A percentile compares a stretch with the other conserved stretches of the same genome.
Evolutionary conservation across 192 early-diverging fungal genomes (phyloP).

Genomic region (Coemansia sp.): DNA sequence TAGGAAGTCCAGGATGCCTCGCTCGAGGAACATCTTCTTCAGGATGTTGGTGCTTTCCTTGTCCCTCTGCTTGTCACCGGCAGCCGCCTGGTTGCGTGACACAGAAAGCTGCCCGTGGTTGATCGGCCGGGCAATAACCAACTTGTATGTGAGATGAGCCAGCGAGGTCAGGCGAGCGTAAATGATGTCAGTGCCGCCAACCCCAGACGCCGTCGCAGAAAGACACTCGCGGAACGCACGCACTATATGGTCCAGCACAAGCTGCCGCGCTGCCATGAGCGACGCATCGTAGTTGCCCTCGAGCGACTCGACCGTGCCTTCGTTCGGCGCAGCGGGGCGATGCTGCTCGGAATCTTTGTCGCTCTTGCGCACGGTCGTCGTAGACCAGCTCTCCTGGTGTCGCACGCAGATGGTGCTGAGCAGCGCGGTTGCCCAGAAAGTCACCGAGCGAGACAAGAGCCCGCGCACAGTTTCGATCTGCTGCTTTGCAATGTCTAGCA

Average conservation of each 20-base stretch:
- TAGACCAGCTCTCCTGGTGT: constrained; percentile 45
- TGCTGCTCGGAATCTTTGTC: background rate
- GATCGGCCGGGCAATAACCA: constrained; percentile 50
- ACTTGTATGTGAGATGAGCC: constrained; percentile 45
- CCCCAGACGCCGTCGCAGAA: constrained; percentile 24
- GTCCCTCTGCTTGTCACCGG: constrained; percentile 4
- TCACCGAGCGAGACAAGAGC: constrained; percentile 58
- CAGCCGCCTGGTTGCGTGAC: background rate
- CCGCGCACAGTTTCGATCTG: constrained; percentile 56
- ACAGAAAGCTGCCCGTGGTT: constrained; percentile 21
- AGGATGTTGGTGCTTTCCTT: constrained; percentile 38
- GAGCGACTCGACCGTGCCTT: constrained; percentile 34
- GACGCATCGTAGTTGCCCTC: constrained; percentile 33
- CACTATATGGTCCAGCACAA: constrained; percentile 48
- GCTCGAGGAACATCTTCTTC: constrained; percentile 80
- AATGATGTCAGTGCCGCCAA: constrained; percentile 34
- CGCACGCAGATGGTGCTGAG: constrained; percentile 57
- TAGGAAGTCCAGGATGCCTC: constrained; percentile 75
- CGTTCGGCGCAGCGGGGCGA: background rate
- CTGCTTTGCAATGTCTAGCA: constrained; percentile 30
- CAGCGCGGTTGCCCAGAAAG: constrained; percentile 67
- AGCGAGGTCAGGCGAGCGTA: constrained; percentile 49
- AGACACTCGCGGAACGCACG: constrained; percentile 54
- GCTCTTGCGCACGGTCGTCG: constrained; percentile 9
- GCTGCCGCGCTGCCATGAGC: constrained; percentile 40